Conservation (phyloP, 176 grass and related monocot species). For the Musa schizocarpa region DNA sequence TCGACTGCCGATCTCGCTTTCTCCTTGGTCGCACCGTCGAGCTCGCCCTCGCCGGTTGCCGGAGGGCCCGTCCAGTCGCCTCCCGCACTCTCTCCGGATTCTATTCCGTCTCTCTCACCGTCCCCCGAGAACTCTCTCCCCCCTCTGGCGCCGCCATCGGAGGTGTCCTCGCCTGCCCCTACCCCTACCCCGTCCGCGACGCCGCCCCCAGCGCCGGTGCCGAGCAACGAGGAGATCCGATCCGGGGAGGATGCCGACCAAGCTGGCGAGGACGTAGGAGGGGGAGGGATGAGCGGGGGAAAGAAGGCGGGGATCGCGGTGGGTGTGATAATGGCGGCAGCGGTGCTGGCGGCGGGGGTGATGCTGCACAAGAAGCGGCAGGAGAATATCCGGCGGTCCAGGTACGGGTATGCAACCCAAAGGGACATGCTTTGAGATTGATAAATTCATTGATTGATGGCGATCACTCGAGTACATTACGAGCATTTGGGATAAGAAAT, state of each 20-base stretch:
- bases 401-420: constrained; percentile 54
- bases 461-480: not conserved
- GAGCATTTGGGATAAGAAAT: not conserved
- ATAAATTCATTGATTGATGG: not conserved
- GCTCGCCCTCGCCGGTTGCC: not conserved
- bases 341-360: constrained; percentile 36
- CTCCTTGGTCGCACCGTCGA: constrained; percentile 1
- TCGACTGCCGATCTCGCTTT: constrained; percentile 9
- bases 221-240: constrained; percentile 21
- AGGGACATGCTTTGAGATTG: constrained; percentile 49
- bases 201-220: constrained; percentile 27
- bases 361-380: constrained; percentile 58
- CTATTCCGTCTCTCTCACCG: not conserved
- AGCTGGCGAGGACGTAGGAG: constrained; percentile 4
- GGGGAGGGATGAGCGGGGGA: constrained; percentile 27
- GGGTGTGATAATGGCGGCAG: constrained; percentile 38
- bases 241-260: not conserved
- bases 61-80: not conserved
- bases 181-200: not conserved
- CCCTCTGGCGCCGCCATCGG: not conserved
- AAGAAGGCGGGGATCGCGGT: constrained; percentile 49
- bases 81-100: not conserved
- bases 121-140: not conserved
- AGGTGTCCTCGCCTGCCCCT: constrained; percentile 6
- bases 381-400: constrained; percentile 63